These are phyloP conservation scores for Suillus paluster DNA, from an alignment of 768 basidiomycete genomes.

Conservation along the genomic window DNA sequence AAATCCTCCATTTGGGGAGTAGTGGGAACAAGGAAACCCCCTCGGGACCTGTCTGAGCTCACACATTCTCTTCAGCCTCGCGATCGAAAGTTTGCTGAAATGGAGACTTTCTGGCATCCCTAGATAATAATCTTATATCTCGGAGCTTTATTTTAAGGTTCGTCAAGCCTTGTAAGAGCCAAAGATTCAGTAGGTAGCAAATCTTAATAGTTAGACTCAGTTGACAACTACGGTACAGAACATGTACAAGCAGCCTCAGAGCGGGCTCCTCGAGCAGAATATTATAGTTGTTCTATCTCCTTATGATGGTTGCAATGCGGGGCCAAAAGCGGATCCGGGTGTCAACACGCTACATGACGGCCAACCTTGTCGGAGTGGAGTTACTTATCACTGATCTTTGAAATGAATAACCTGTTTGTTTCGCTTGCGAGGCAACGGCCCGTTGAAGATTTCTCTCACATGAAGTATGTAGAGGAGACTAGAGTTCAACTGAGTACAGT, in stretches of 20 bases:
- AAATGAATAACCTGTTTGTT: background rate
- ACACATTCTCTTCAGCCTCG: background rate
- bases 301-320: background rate
- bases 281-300: too few species aligned
- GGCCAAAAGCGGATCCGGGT: background rate
- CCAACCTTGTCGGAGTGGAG: background rate
- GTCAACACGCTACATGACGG: too few species aligned
- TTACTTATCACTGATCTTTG: background rate
- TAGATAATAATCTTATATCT: background rate
- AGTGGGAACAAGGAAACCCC: too few species aligned
- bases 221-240: background rate
- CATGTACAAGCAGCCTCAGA: too few species aligned
- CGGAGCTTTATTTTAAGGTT: background rate
- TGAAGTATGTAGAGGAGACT: background rate
- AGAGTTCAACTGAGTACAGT: too few species aligned
- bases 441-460: background rate
- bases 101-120: background rate
- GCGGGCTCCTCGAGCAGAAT: too few species aligned
- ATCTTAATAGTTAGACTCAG: background rate
- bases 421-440: background rate
- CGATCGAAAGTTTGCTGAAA: background rate
- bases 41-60: too few species aligned
- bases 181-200: background rate
- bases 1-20: constrained; percentile 1
- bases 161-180: background rate